Conservation (phyloP, 208 protist genomes). For the Crithidia expoeki region DNA sequence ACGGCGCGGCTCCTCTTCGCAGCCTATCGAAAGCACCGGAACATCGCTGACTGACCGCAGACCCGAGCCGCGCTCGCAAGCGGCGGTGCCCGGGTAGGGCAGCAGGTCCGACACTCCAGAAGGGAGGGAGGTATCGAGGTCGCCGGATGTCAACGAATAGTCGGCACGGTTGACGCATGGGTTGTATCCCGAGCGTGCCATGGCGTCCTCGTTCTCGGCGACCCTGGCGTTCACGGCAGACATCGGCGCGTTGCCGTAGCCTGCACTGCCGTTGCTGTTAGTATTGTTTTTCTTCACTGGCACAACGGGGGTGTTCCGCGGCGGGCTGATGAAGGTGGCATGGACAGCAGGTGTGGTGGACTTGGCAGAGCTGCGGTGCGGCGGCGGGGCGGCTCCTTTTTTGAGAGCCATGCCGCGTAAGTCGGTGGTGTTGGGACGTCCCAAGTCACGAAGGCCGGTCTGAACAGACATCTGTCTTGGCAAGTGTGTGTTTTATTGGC, state of each 20-base stretch:
- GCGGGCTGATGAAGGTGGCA: constrained; percentile 68
- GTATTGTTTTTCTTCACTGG: background rate
- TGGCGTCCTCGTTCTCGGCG: constrained; percentile 3
- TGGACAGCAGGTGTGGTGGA: background rate
- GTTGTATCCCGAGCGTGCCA: constrained; percentile 8
- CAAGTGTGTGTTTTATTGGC: background rate
- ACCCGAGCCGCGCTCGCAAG: constrained; percentile 8
- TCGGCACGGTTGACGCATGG: background rate
- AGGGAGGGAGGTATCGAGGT: constrained; percentile 13
- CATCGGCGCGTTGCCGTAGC: background rate
- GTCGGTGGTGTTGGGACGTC: constrained; percentile 3
- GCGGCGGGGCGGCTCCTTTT: constrained; percentile 25
- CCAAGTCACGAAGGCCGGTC: constrained; percentile 19
- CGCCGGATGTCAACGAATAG: constrained; percentile 10
- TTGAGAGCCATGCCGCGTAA: constrained; percentile 9
- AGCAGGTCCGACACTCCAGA: constrained; percentile 2
- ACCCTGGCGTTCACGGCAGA: background rate
- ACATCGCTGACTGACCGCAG: constrained; percentile 32
- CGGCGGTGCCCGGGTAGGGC: background rate
- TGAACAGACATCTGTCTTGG: constrained; percentile 10
- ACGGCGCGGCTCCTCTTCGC: constrained; percentile 9
- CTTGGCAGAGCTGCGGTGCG: constrained; percentile 8
- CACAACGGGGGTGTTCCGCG: constrained; percentile 41
- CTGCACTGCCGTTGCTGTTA: constrained; percentile 12
- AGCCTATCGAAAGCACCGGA: constrained; percentile 32